phyloP scores from a whole-genome alignment of 23 red algal genomes.

The Gracilariopsis chorda region DNA sequence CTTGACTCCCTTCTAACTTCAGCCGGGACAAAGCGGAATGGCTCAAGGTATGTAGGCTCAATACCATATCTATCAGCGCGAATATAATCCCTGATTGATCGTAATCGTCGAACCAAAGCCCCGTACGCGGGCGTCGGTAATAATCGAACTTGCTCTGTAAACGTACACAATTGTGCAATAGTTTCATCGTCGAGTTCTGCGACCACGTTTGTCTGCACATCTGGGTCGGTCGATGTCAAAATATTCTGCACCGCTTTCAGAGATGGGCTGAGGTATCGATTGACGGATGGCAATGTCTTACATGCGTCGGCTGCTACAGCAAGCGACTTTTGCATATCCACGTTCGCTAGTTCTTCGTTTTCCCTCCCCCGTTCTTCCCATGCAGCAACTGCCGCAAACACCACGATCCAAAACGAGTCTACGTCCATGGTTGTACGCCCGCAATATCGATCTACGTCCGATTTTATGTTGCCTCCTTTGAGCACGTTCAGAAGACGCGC shows the following conservation, averaged over 20 bases:
- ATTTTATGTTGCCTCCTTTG: constrained; percentile 28
- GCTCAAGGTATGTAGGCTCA: neutral
- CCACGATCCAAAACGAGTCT: constrained; percentile 58
- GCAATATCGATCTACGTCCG: constrained; percentile 34
- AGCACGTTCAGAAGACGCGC: constrained; percentile 36
- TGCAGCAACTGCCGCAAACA: constrained; percentile 58
- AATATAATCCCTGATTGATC: constrained; percentile 53
- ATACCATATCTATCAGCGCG: constrained; percentile 6
- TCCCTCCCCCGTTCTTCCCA: constrained; percentile 59
- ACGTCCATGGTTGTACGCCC: constrained; percentile 15
- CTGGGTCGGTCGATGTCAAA: constrained; percentile 44
- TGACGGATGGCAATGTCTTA: constrained; percentile 8
- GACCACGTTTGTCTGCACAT: constrained; percentile 26
- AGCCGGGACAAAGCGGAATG: constrained; percentile 37
- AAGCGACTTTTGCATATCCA: constrained; percentile 47
- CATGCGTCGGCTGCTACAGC: constrained; percentile 13
- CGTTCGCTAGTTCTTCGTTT: constrained; percentile 40
- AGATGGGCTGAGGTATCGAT: constrained; percentile 25
- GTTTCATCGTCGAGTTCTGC: constrained; percentile 40
- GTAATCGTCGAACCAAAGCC: constrained; percentile 14
- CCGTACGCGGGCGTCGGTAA: constrained; percentile 43
- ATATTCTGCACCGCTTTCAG: constrained; percentile 36
- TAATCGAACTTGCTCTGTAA: constrained; percentile 42
- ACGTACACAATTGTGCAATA: constrained; percentile 1
- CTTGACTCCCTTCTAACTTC: constrained; percentile 21